Evolutionary conservation across 1,284 basidiomycete genomes (phyloP).

Genomic region (Cystobasidium sp.): DNA sequence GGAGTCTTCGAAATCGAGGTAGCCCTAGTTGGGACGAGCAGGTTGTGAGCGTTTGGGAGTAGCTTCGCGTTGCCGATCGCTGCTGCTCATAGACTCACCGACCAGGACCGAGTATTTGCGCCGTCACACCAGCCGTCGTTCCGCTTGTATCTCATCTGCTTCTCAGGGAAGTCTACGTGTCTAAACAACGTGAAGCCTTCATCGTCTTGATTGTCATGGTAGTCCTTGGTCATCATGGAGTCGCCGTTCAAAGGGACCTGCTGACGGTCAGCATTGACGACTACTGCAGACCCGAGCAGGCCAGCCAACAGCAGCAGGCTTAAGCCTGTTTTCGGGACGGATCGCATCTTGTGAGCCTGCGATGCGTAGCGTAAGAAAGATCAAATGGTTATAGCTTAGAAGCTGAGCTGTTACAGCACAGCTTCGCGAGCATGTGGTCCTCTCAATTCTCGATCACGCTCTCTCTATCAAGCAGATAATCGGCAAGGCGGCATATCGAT

Average conservation of each 20-base stretch:
- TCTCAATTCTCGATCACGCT: too few species aligned
- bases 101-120: slow-evolving; percentile 55
- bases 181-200: slow-evolving; percentile 41
- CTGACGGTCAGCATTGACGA: not conserved
- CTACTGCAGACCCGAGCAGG: not conserved
- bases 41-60: not conserved
- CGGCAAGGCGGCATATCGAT: too few species aligned
- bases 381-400: not conserved
- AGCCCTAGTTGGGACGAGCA: slow-evolving; percentile 48
- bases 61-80: not conserved
- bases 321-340: not conserved
- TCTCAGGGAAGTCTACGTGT: slow-evolving; percentile 20
- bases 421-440: not conserved
- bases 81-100: slow-evolving; percentile 5
- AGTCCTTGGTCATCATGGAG: not conserved
- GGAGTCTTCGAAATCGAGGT: slow-evolving; percentile 57
- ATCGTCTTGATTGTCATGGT: not conserved
- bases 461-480: too few species aligned
- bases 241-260: slow-evolving; percentile 19
- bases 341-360: not conserved
- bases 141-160: slow-evolving; percentile 56
- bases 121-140: slow-evolving; percentile 48
- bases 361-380: not conserved
- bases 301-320: not conserved
- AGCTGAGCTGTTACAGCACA: not conserved